Evolutionary conservation across 768 basidiomycete species (phyloP).

Genomic region (Russula griseocarnosa): DNA sequence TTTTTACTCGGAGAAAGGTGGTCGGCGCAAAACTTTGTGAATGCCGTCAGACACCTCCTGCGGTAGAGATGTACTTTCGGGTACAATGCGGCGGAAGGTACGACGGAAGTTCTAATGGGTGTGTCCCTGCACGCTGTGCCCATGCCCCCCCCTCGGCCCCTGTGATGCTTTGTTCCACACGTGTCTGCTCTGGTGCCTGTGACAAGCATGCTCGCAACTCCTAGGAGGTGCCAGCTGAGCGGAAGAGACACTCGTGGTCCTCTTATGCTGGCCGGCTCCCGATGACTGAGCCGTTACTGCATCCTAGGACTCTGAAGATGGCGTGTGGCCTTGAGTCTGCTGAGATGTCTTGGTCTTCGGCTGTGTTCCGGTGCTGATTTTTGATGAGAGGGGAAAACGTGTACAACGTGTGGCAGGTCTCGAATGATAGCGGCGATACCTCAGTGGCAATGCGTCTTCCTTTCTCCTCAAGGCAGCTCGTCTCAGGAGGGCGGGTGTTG

Average conservation of each 20-base stretch:
- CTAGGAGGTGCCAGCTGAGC: not conserved
- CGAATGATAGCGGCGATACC: not conserved
- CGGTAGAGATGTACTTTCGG: not conserved
- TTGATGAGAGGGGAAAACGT: not conserved
- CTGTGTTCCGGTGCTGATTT: not conserved
- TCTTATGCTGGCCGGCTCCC: not conserved
- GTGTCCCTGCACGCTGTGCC: not conserved
- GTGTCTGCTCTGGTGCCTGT: constrained; percentile 14
- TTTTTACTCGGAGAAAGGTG: not conserved
- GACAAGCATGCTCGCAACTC: not conserved
- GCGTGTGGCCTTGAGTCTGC: not conserved
- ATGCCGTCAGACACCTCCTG: not conserved
- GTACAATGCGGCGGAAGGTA: constrained; percentile 1
- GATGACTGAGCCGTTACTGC: not conserved
- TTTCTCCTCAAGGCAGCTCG: not conserved
- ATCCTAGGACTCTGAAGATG: not conserved
- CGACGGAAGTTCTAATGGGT: not conserved
- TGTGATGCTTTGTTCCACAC: not conserved
- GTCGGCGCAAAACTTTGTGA: constrained; percentile 6
- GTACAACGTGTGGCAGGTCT: not conserved
- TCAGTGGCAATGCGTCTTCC: not conserved
- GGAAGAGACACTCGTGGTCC: not conserved
- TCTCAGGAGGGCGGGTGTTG: not conserved
- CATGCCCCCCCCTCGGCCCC: not conserved
- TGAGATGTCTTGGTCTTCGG: not conserved